Evolutionary conservation across 2,329 filamentous ascomycete genomes (phyloP).

Genomic region (Stemphylium lycopersici): DNA sequence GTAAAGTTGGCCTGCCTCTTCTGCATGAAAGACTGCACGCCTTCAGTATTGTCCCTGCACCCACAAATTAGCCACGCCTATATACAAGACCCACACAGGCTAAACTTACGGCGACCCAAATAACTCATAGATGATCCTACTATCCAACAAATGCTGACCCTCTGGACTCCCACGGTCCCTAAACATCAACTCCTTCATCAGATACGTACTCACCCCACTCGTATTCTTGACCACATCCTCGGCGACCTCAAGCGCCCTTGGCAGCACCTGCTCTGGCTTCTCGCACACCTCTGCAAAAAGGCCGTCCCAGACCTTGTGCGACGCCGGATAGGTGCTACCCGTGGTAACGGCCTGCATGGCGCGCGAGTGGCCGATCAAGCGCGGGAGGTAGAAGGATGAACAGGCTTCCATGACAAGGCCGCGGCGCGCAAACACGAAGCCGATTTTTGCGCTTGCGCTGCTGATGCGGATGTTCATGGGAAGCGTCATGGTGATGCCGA

Average conservation of each 20-base stretch:
- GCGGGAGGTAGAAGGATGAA: conserved; percentile 73
- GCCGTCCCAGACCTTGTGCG: conserved; percentile 59
- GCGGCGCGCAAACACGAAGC: conserved; percentile 74
- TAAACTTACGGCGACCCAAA: conserved; percentile 56
- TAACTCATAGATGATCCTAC: conserved; percentile 66
- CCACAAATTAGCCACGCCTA: neutral
- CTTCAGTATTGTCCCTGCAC: conserved; percentile 68
- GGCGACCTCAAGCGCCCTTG: conserved; percentile 69
- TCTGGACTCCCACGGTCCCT: conserved; percentile 65
- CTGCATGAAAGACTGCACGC: conserved; percentile 71
- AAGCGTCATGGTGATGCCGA: conserved; percentile 65
- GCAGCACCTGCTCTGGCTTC: conserved; percentile 64
- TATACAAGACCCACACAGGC: neutral
- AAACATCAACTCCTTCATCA: conserved; percentile 77
- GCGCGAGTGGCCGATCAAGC: conserved; percentile 68
- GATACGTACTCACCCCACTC: conserved; percentile 65
- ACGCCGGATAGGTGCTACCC: conserved; percentile 63
- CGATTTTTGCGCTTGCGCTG: conserved; percentile 67
- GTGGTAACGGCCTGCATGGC: conserved; percentile 72
- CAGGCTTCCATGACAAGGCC: conserved; percentile 76
- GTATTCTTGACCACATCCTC: conserved; percentile 70
- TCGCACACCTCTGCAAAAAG: conserved; percentile 72
- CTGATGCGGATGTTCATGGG: conserved; percentile 62
- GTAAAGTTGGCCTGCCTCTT: conserved; percentile 69
- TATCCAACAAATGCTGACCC: conserved; percentile 73